Base-by-base conservation (phyloP, 441 rosid genomes). In the Erodium chrysanthum region DNA sequence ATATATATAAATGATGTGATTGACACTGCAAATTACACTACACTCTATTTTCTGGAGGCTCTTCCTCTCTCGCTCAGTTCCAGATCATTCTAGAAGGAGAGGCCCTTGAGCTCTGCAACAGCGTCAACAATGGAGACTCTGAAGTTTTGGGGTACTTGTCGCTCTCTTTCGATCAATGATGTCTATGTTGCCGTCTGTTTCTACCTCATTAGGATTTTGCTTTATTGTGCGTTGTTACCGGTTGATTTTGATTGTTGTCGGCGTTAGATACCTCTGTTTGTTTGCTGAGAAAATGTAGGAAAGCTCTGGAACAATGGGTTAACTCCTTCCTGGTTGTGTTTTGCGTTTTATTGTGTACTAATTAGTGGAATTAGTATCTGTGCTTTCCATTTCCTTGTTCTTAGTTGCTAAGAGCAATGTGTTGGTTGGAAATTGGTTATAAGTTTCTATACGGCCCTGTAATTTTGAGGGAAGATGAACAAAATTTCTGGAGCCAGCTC, bases 261-360 rank as follows among this genome's bases (percentile, higher is more conserved):
- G 58, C 56, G 5, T 5, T 35, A 3, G 12, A 17, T 67, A 8
- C 61, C 4, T 22, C 72, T 67, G 70, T 23, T 71, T 70, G 61
- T 29, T 33, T 73, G 46, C 21, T 20, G 46, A 66, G 64, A 74
- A 74, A 73, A 67, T 68, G 33, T 44, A 4, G 20, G 25, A 27
- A 22, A 17, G 1, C 8, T 1, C 2, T 1, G 25, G 40, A 25
- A 35, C 46, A 21, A 37, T n/a, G 70, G 3, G 4, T 9, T 56
- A n/a, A 9, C 2, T 15, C 58, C 1, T 50, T 15, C 58, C 1
- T 17, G 1, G 21, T 10, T n/a, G 67, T 20, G 64, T 18, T 5
- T 5, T 50, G 58, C 58, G 17, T 18, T 17, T 17, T 17, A 1
- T 9, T 50, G 58, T 9, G n/a, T 17, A 5, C 1, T 17, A 50